Conservation (phyloP, 495 filamentous ascomycete genomes). For the Hyaloscypha hepaticicola region DNA sequence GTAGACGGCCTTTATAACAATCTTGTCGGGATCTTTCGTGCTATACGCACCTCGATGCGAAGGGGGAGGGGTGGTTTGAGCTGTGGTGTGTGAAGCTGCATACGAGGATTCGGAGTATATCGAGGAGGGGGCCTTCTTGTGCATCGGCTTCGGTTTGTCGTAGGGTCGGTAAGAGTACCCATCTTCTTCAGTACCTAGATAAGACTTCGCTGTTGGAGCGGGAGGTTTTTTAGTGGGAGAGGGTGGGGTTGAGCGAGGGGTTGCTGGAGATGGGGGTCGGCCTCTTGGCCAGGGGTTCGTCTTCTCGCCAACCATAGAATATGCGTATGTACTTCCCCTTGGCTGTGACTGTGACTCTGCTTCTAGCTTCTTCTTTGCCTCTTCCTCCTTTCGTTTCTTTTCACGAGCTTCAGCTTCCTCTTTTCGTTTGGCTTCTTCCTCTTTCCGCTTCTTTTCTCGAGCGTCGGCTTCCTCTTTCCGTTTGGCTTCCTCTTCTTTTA, state of each 20-base stretch:
- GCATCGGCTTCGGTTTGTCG: constrained; percentile 56
- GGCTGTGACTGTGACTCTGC: constrained; percentile 30
- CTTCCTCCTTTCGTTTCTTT: constrained; percentile 34
- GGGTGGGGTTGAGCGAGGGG: constrained; percentile 30
- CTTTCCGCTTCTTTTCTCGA: constrained; percentile 32
- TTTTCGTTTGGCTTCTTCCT: constrained; percentile 30
- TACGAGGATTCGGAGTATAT: constrained; percentile 83
- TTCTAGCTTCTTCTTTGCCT: constrained; percentile 27
- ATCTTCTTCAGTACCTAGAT: constrained; percentile 59
- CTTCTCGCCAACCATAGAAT: constrained; percentile 54
- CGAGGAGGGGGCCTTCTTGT: constrained; percentile 59
- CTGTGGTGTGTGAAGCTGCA: constrained; percentile 74
- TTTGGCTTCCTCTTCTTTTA: constrained; percentile 30
- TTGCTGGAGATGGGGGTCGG: constrained; percentile 35
- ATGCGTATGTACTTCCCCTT: constrained; percentile 44
- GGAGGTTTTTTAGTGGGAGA: constrained; percentile 46
- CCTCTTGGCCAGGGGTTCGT: constrained; percentile 56
- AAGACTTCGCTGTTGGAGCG: constrained; percentile 60
- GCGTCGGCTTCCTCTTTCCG: constrained; percentile 38
- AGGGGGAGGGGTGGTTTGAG: constrained; percentile 82
- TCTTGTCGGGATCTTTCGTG: constrained; percentile 90
- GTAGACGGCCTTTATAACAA: constrained; percentile 89
- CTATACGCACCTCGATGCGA: constrained; percentile 72
- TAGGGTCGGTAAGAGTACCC: constrained; percentile 81
- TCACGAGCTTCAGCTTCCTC: constrained; percentile 38